Evolutionary conservation across 441 rosid genomes (phyloP).

Genomic region (Isatis lusitanica): DNA sequence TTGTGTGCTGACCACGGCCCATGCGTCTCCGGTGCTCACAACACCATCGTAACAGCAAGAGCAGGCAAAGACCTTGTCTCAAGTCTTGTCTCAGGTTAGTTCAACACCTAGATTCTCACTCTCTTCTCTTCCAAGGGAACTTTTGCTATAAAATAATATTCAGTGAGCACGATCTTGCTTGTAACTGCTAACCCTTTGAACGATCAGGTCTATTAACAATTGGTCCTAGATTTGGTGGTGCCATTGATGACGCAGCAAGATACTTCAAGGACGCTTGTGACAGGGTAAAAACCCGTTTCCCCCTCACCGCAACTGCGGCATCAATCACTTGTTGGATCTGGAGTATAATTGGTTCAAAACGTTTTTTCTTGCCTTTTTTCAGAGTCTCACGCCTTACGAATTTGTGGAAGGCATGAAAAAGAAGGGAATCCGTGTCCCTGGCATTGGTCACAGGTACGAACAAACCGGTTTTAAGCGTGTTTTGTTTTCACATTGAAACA

Average conservation of each 20-base stretch:
- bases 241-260: conserved; percentile 95
- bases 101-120: background rate
- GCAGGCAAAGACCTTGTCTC: conserved; percentile 99
- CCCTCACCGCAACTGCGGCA: background rate
- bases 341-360: conserved; percentile 8
- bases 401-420: conserved; percentile 95
- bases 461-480: background rate
- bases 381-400: conserved; percentile 87
- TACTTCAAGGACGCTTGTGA: conserved; percentile 96
- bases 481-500: background rate
- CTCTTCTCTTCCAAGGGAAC: background rate
- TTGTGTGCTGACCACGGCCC: conserved; percentile 97
- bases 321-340: conserved; percentile 9
- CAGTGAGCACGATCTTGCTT: background rate
- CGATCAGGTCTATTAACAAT: conserved; percentile 85
- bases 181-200: conserved; percentile 20
- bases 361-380: conserved; percentile 22
- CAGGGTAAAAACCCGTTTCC: conserved; percentile 45
- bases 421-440: conserved; percentile 98
- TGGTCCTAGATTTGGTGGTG: conserved; percentile 99
- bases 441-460: conserved; percentile 88
- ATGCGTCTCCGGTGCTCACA: conserved; percentile 96
- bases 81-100: conserved; percentile 84
- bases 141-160: background rate
- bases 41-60: conserved; percentile 92